A percentile compares a stretch with the other conserved stretches of the same genome.
phyloP scores from a whole-genome alignment of 73 alveolate species.

The Urostyla sp. region DNA sequence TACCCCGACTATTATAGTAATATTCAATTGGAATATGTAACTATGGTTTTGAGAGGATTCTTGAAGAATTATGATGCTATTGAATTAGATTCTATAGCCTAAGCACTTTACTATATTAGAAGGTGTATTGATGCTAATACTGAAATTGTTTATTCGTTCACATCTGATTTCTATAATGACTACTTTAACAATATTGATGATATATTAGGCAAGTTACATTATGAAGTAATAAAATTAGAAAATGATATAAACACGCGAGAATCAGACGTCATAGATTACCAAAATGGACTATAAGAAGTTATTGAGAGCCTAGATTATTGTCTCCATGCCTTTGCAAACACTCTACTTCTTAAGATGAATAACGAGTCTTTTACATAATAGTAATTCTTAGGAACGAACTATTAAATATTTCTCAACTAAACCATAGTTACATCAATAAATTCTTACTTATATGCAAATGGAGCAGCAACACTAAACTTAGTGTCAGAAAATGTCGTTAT shows the following conservation, averaged over 20 bases:
- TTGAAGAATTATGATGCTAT: constrained; percentile 21
- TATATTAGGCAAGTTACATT: constrained; percentile 13
- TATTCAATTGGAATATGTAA: constrained; percentile 24
- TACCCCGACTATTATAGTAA: not conserved
- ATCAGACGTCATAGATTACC: not conserved
- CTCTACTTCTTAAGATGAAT: constrained; percentile 23
- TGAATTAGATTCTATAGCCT: not conserved
- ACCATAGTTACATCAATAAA: not conserved
- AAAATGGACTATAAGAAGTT: not conserved
- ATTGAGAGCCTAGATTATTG: not conserved
- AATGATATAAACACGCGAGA: not conserved
- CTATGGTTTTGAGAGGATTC: constrained; percentile 33
- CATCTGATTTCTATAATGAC: not conserved
- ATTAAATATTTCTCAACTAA: constrained; percentile 17
- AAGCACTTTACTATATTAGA: not conserved
- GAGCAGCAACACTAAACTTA: too few species aligned
- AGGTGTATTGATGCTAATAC: constrained; percentile 29
- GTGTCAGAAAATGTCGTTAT: constrained; percentile 8
- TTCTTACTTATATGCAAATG: constrained; percentile 20
- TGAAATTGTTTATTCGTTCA: not conserved
- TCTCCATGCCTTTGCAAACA: not conserved
- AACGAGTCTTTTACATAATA: constrained; percentile 17
- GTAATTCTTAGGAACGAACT: constrained; percentile 9
- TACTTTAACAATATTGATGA: constrained; percentile 7
- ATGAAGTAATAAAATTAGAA: not conserved